Evolutionary conservation across 768 basidiomycete genomes (phyloP), one percentile per base, ranked within the genome.

Genomic region (Lentinus brumalis): DNA sequence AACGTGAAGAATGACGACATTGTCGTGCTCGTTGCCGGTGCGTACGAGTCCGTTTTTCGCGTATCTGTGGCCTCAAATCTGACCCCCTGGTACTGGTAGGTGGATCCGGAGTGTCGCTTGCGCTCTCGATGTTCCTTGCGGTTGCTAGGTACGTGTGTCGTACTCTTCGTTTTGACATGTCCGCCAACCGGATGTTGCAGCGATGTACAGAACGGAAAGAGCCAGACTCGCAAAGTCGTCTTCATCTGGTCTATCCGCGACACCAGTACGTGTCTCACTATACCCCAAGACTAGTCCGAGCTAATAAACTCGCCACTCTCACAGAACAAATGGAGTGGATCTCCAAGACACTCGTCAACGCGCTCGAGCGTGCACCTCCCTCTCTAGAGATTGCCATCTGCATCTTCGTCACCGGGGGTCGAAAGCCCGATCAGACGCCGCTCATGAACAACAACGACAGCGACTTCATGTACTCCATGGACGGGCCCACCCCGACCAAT

Each of bases 31-130:
- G 71, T 86, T 51, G 78, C 81, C 45, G 81, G 81, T 49, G 29
- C 21, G 46, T 49, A 7, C 14, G 18, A 9, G n/a, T 21, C n/a
- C 14, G 8, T 2, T 12, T 16, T 2, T 35, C 44, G 44, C 16
- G 21, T 8, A 49, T 18, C 18, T 49, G 21, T 26, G 26, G 12
- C 21, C n/a, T 16, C 45, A 21, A 46, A 3, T 10, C 18, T 12
- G 18, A 12, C 21, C 46, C 30, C 21, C 12, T 26, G 26, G 10
- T 10, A 26, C 21, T 26, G 5, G 5, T 49, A 49, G 46, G 46
- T 41, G 83, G 83, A 0, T 80, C 83, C 1, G 83, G 83, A 2
- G 69, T 84, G 11, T 75, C 83, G 2, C 80, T 77, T 55, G 78
- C 78, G 1, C 67, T 83, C 5, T 77, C 83, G 0, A 70, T 81